Evolutionary conservation across 768 basidiomycete genomes (phyloP), one percentile per base, ranked within the genome.

Genomic region (Dacryopinax spathularia): DNA sequence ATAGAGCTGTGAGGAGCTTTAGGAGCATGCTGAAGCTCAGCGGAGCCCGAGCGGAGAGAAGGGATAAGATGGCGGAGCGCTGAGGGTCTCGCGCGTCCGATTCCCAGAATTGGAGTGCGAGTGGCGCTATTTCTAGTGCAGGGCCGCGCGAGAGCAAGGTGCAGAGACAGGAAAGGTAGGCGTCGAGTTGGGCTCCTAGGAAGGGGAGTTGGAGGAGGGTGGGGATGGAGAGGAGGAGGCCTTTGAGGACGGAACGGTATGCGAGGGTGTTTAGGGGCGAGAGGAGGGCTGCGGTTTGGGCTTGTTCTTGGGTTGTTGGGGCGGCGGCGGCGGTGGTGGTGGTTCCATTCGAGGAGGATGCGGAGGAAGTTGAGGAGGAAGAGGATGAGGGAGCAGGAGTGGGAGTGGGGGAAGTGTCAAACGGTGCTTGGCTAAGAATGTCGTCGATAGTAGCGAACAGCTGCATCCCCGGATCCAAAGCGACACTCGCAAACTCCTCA

Each of bases 181-280:
- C 48, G 48, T 56, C 48, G 10, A 56, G 25, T n/a, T n/a, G n/a
- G 25, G 12, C 22, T 6, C 25, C 10, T 3, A 56, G 48, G 48
- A 56, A 56, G 48, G 48, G 48, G 13, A 56, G 48, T 20, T 56
- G 48, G 48, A 56, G 25, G 48, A 56, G 48, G 25, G 48, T 56
- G 6, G 48, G 48, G 13, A 56, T 20, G 13, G 48, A 56, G 25
- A 56, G 48, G 48, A 56, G 48, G 25, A 56, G 48, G 18, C 25
- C 22, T 20, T 56, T 56, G 48, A 56, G 48, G 15, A 56, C 48
- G 48, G 25, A 27, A 10, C 48, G 48, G 48, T 56, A 56, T 22
- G 48, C 48, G 6, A 56, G 48, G 25, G 48, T 20, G 48, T 56
- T 56, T 6, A 31, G 13, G 25, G 48, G 25, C 9, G 48, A 56